phyloP scores from a whole-genome alignment of 345 rosid genomes.

The Passiflora organensis region DNA sequence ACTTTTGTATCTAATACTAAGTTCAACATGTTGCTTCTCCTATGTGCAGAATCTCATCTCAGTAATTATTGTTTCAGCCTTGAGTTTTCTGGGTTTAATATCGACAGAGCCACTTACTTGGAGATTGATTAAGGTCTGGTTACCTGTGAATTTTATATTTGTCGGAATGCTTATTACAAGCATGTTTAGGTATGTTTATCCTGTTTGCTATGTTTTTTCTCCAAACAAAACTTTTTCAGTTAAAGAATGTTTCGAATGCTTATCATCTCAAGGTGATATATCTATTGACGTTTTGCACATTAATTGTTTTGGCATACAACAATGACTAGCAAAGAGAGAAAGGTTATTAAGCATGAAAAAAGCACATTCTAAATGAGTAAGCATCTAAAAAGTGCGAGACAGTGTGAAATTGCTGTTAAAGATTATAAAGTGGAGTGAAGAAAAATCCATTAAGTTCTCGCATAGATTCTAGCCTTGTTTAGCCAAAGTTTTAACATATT shows the following conservation, averaged over 20 bases:
- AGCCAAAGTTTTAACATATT: too few relatives aligned
- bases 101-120: constrained; percentile 82
- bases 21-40: constrained; percentile 9
- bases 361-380: too few relatives aligned
- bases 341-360: too few relatives aligned
- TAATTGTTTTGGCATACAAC: too few relatives aligned
- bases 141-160: constrained; percentile 89
- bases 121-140: constrained; percentile 86
- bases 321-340: too few relatives aligned
- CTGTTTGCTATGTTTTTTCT: neutral
- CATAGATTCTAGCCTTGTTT: too few relatives aligned
- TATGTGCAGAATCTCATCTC: constrained; percentile 82
- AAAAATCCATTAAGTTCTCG: too few relatives aligned
- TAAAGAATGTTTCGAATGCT: neutral
- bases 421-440: too few relatives aligned
- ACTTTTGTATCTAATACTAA: neutral
- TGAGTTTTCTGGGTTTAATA: constrained; percentile 68
- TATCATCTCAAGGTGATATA: too few relatives aligned
- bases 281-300: too few relatives aligned
- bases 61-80: constrained; percentile 61
- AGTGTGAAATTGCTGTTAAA: too few relatives aligned
- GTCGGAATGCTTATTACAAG: constrained; percentile 98
- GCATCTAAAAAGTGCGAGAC: too few relatives aligned
- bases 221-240: neutral
- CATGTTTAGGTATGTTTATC: constrained; percentile 79